A percentile compares a stretch with the other conserved stretches of the same genome.
Evolutionary conservation across 257 asterid genomes (phyloP).

Genomic region (Orobanche coerulescens): DNA sequence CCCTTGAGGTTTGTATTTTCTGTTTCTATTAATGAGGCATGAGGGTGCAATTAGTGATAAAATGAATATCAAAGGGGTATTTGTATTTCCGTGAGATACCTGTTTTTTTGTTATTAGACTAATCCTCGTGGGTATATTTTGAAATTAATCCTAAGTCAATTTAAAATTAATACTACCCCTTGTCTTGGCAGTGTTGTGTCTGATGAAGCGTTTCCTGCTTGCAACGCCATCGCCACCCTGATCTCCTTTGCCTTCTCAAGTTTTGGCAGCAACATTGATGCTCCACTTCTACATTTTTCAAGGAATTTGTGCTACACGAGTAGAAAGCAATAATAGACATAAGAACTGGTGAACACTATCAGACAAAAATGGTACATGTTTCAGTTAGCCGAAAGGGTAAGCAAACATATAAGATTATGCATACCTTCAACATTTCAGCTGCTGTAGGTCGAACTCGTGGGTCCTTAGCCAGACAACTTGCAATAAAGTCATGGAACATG

Average conservation of each 20-base stretch:
- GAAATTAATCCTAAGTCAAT: slow-evolving; percentile 1
- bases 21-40: background rate
- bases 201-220: slow-evolving; percentile 45
- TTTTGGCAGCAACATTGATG: slow-evolving; percentile 81
- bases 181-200: slow-evolving; percentile 52
- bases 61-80: background rate
- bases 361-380: too few relatives aligned
- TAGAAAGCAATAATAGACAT: slow-evolving; percentile 16
- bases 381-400: slow-evolving; percentile 14
- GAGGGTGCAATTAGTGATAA: background rate
- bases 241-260: slow-evolving; percentile 79
- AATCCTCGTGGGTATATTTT: background rate
- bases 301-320: slow-evolving; percentile 86
- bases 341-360: slow-evolving; percentile 22
- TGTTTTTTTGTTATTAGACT: background rate
- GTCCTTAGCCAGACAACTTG: slow-evolving; percentile 93
- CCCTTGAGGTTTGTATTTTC: background rate
- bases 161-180: slow-evolving; percentile 36
- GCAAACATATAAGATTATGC: slow-evolving; percentile 14
- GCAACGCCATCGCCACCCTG: slow-evolving; percentile 59
- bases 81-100: background rate
- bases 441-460: slow-evolving; percentile 94
- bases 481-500: slow-evolving; percentile 91
- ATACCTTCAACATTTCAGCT: slow-evolving; percentile 92
- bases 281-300: slow-evolving; percentile 86